phyloP scores from a whole-genome alignment of 805 yeast species.

The Wickerhamomyces rabaulensis region DNA sequence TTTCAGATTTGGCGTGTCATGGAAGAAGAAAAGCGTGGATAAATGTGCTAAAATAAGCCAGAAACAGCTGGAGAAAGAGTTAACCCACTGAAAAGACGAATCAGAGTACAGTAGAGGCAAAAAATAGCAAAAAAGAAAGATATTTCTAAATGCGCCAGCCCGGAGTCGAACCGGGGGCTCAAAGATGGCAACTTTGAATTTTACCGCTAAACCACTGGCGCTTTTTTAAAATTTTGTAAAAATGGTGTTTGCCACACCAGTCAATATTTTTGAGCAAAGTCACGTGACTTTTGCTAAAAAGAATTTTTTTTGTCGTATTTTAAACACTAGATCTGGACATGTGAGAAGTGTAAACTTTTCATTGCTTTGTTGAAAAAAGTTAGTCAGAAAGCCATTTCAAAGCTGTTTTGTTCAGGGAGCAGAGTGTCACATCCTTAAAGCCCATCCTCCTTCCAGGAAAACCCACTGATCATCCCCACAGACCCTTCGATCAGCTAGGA shows the following conservation, averaged over 20 bases:
- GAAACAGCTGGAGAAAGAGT: no score
- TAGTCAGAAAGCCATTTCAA: no score
- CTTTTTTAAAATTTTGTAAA: background rate
- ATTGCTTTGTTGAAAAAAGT: background rate
- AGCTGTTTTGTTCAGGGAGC: background rate
- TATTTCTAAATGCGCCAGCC: constrained; percentile 24
- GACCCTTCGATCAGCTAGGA: background rate
- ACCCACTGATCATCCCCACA: no score
- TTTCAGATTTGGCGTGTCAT: no score
- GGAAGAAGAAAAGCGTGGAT: no score
- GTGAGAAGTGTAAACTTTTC: background rate
- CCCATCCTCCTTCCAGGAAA: no score
- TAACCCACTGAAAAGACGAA: no score
- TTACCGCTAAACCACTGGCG: constrained; percentile 45
- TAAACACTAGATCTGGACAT: background rate
- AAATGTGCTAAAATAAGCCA: no score
- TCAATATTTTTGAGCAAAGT: background rate
- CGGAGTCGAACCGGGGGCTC: constrained; percentile 54
- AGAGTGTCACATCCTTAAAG: no score
- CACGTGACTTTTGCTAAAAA: constrained; percentile 1
- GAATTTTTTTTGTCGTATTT: background rate
- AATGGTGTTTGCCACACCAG: background rate
- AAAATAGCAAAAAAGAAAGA: background rate
- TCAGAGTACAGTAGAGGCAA: background rate
- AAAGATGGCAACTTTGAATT: constrained; percentile 48